Evolutionary conservation across 768 basidiomycete species (phyloP).

Genomic region (Naematelia encephala): DNA sequence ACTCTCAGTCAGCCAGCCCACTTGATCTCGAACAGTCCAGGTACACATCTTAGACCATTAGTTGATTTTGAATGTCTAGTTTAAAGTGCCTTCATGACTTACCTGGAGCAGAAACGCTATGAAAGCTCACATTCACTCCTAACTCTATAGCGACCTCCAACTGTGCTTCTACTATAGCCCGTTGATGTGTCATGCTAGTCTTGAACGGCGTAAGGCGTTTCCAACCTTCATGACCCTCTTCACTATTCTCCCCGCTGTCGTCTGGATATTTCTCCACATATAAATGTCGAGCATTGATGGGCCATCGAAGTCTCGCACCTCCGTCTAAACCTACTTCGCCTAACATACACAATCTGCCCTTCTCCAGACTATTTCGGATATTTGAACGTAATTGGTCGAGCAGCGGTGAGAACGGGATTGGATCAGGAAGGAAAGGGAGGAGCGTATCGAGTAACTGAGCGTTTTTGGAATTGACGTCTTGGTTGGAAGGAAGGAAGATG

Average conservation of each 20-base stretch:
- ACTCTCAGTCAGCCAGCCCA: too few species aligned
- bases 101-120: conserved; percentile 52
- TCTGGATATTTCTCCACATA: conserved; percentile 8
- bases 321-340: conserved; percentile 94
- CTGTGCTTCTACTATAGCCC: conserved; percentile 75
- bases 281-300: conserved; percentile 23
- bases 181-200: conserved; percentile 75
- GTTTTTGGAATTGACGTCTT: conserved; percentile 36
- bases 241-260: not conserved
- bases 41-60: too few species aligned
- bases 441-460: conserved; percentile 58
- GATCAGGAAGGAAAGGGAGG: conserved; percentile 68
- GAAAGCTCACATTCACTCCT: conserved; percentile 73
- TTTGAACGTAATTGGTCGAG: conserved; percentile 62
- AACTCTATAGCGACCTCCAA: conserved; percentile 78
- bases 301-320: conserved; percentile 47
- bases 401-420: conserved; percentile 61
- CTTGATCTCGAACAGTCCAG: too few species aligned
- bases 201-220: conserved; percentile 73
- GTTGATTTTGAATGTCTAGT: too few species aligned
- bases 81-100: too few species aligned
- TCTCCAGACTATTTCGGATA: conserved; percentile 59
- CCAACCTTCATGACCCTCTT: conserved; percentile 69
- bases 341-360: conserved; percentile 62
- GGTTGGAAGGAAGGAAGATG: conserved; percentile 65